These are phyloP conservation scores for Anaeramoeba flamelloides DNA, from an alignment of 78 protist genomes.

Conservation along the genomic window DNA sequence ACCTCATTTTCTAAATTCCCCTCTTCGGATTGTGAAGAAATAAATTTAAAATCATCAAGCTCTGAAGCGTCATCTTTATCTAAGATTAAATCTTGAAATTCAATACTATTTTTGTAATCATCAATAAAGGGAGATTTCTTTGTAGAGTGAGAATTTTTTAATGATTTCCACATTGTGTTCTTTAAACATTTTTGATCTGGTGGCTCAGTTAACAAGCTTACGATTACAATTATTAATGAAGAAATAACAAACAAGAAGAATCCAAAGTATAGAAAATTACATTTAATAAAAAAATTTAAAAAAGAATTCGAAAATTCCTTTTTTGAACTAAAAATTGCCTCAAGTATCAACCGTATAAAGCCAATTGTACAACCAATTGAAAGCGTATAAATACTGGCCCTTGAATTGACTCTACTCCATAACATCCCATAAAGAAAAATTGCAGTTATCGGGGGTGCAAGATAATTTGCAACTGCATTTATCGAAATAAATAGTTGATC, in stretches of 20 bases:
- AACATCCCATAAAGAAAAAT: neutral
- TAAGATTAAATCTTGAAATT: too few species aligned
- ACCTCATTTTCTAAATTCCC: too few species aligned
- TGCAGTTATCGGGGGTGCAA: neutral
- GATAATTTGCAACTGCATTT: neutral
- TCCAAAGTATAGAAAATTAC: neutral
- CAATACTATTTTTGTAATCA: too few species aligned
- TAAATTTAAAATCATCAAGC: too few species aligned
- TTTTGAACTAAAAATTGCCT: neutral
- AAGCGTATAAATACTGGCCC: neutral
- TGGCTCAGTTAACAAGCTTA: neutral
- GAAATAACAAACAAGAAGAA: neutral
- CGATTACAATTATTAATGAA: neutral
- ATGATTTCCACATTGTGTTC: too few species aligned
- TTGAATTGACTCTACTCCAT: neutral
- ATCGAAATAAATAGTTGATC: slow-evolving; percentile 17
- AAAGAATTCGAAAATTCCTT: neutral
- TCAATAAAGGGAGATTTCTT: too few species aligned
- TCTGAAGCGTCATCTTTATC: too few species aligned
- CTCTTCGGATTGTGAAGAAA: too few species aligned
- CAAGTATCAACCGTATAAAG: neutral
- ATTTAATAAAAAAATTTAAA: neutral
- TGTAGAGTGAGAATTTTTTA: too few species aligned
- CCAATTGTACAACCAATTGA: neutral
- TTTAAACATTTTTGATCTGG: too few species aligned